Conservation (phyloP, 495 filamentous ascomycete species). For the Hapsidospora chrysogenum region DNA sequence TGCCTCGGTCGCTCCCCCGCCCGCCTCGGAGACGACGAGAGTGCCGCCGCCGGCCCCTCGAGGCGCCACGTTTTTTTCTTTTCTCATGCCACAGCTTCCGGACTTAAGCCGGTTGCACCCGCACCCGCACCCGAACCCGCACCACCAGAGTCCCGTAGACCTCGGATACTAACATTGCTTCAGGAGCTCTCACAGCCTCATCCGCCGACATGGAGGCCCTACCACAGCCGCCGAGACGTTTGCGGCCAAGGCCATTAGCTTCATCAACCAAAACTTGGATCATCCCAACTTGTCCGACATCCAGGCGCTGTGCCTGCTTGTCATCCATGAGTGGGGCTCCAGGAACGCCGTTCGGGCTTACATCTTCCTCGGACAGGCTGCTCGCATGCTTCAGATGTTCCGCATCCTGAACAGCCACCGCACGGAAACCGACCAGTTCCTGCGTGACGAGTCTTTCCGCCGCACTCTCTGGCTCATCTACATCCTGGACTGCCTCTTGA, state of each 20-base stretch:
- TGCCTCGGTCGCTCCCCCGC: no score
- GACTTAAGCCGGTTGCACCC: no score
- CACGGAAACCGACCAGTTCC: slow-evolving; percentile 25
- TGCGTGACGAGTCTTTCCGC: slow-evolving; percentile 33
- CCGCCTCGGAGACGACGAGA: no score
- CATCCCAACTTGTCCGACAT: slow-evolving; percentile 32
- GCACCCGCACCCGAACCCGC: no score
- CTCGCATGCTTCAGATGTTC: slow-evolving; percentile 35
- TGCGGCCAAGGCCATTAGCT: slow-evolving; percentile 26
- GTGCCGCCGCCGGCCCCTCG: no score
- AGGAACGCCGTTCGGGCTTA: slow-evolving; percentile 34
- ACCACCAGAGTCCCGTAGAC: no score
- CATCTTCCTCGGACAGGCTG: slow-evolving; percentile 32
- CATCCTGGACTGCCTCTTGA: slow-evolving; percentile 35
- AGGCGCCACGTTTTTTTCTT: no score
- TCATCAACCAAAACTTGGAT: slow-evolving; percentile 27
- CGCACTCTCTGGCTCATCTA: slow-evolving; percentile 35
- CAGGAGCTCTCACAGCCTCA: slow-evolving; percentile 30
- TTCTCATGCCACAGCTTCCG: no score
- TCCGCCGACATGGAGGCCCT: slow-evolving; percentile 30
- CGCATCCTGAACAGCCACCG: slow-evolving; percentile 28
- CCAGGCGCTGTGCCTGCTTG: slow-evolving; percentile 31
- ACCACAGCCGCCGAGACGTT: slow-evolving; percentile 29
- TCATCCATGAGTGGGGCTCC: slow-evolving; percentile 35
- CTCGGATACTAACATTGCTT: no score